A percentile compares a stretch with the other conserved stretches of the same genome.
phyloP scores from a whole-genome alignment of 441 rosid genomes.

The Populus hybrid region DNA sequence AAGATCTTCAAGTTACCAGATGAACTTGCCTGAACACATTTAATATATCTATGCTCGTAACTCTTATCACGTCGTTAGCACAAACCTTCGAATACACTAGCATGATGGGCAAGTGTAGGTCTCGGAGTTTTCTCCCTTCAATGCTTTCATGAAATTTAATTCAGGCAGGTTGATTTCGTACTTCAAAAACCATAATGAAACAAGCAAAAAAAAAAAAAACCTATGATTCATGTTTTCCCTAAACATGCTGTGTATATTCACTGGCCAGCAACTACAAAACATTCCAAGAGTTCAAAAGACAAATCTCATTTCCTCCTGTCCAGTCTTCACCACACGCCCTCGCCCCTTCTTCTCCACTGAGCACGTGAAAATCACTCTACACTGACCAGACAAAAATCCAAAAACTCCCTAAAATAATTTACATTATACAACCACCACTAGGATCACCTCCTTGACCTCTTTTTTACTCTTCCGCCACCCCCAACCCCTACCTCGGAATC shows the following conservation, averaged over 20 bases:
- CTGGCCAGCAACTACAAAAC: conserved; percentile 3
- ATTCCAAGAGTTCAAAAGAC: not conserved
- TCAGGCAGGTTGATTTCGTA: not conserved
- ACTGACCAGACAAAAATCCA: not conserved
- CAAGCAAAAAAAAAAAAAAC: not conserved
- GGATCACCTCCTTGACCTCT: conserved; percentile 38
- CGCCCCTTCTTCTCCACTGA: not conserved
- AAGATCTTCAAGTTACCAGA: too few species aligned
- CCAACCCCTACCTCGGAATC: conserved; percentile 20
- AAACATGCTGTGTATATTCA: conserved; percentile 10
- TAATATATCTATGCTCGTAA: too few species aligned
- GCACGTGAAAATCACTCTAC: not conserved
- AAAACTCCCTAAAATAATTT: conserved; percentile 10
- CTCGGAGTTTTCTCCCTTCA: too few species aligned
- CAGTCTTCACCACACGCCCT: not conserved
- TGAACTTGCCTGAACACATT: too few species aligned
- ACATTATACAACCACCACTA: conserved; percentile 27
- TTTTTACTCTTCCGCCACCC: conserved; percentile 25
- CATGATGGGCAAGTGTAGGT: too few species aligned
- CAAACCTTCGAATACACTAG: too few species aligned
- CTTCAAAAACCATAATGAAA: not conserved
- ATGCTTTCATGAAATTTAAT: too few species aligned
- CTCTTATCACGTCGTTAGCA: too few species aligned
- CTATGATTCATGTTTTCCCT: conserved; percentile 9
- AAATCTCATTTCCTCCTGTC: not conserved